Base-by-base conservation (phyloP, 805 yeast genomes). In the Candida yuanshanica region DNA sequence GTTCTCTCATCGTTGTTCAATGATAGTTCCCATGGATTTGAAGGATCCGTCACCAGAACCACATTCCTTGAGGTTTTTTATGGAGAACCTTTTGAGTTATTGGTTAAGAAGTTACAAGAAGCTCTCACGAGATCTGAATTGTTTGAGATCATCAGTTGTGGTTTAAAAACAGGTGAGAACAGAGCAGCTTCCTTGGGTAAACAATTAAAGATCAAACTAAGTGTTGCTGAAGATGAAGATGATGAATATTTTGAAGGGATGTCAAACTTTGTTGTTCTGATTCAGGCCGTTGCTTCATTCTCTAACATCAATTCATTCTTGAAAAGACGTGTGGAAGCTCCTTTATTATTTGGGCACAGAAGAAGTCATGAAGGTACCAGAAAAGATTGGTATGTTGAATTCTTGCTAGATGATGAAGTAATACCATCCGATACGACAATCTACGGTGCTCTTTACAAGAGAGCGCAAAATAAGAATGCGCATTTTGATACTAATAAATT, bases 111-210 rank as follows among this genome's bases (percentile, higher is more conserved):
- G 45, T 63, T 88, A 14, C 93, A 87, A 46, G 89, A 84, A 42
- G 77, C 86, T 0, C 60, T 88, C 18, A 77, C 86, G 1, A 70
- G 95, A 50, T 69, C 79, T 0, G 96, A 89, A 56, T 66, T 81
- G 0, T 85, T 88, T 57, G 83, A 79, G 32, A 76, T 88, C 14
- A 58, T 65, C 11, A 64, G 64, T 11, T 62, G 63, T 42, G 53
- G 85, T 3, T 39, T 64, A 23, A 59, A 52, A 34, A 57, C 62
- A 7, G 63, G 60, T 21, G 67, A 65, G 27, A 61, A 60, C 18
- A 74, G 77, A 21, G 74, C 85, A 2, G 67, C 79, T 0, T 71
- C 81, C 0, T 70, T 89, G 72, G 84, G 89, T 0, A 80, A 77
- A 42, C 95, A 86, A 57, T 63, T 88, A 33, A 79, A 77, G 41